phyloP scores from a whole-genome alignment of 805 yeast genomes.

The Saturnispora sanitii region DNA sequence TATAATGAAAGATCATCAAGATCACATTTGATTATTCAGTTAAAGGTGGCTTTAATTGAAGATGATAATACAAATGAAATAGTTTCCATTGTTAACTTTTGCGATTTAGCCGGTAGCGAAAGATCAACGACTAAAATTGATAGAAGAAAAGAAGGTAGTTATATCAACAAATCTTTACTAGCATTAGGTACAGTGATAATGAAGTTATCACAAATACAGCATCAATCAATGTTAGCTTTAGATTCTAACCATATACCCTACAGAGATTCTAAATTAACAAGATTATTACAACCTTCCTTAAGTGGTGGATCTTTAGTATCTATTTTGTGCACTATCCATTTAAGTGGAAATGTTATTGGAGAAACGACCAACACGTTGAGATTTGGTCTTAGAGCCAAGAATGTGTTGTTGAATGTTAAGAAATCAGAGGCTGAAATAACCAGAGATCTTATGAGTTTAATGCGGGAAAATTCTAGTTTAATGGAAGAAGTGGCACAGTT shows the following conservation, averaged over 20 bases:
- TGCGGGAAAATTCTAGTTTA: constrained; percentile 52
- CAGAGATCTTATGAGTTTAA: constrained; percentile 42
- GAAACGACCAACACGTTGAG: constrained; percentile 83
- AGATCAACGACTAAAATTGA: constrained; percentile 67
- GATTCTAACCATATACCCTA: constrained; percentile 71
- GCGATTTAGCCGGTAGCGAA: constrained; percentile 98
- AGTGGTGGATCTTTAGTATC: constrained; percentile 80
- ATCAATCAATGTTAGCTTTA: constrained; percentile 13
- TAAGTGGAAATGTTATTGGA: constrained; percentile 47
- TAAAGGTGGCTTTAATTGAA: constrained; percentile 33
- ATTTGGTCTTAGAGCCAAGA: constrained; percentile 90
- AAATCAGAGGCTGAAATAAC: constrained; percentile 38
- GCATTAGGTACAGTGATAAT: constrained; percentile 92
- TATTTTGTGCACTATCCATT: constrained; percentile 78
- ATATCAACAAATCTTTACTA: constrained; percentile 79
- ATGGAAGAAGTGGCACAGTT: constrained; percentile 39
- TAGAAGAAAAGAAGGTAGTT: constrained; percentile 88
- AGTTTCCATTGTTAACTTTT: constrained; percentile 62
- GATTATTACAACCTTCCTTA: constrained; percentile 84
- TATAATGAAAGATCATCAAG: constrained; percentile 81
- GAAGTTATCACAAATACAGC: constrained; percentile 35
- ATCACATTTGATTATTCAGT: constrained; percentile 81
- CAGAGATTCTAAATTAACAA: constrained; percentile 85
- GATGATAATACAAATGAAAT: constrained; percentile 31
- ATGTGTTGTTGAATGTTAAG: constrained; percentile 61